Base-by-base conservation (phyloP, 108 stramenopile species). In the Pseudonitzschia multiseries region DNA sequence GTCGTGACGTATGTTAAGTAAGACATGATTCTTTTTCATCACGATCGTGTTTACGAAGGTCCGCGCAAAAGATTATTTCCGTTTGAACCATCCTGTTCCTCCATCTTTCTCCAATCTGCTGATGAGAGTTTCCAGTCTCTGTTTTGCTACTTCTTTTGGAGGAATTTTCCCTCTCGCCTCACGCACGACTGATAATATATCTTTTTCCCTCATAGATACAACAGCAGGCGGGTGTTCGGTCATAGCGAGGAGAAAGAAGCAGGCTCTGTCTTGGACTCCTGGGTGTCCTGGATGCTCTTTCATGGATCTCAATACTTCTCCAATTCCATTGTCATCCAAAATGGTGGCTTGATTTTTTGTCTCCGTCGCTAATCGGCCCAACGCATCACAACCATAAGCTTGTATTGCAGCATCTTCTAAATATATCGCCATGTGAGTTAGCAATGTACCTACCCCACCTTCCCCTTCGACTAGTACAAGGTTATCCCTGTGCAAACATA, bases 401-500 rank as follows among this genome's bases (percentile, higher is more conserved):
- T 71, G 71, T 42, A 71, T 71, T 28, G 71, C 56, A 46, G 71
- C 53, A 60, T 71, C 56, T 22, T 54, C 54, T 24, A 71, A 41
- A 44, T 57, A 71, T 42, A 71, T 57, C 17, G 53, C 59, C 57
- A 71, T 57, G 26, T 54, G 53, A 1, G 56, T 57, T 3, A 71
- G 59, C 41, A 71, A 26, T 14, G 71, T 71, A 17, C 36, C 27
- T 22, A 71, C 59, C 14, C 71, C 71, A 44, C 71, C 71, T 50
- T 78, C 69, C 21, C 54, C 50, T 24, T 61, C 59, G 17, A 78
- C 71, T 1, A 70, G 65, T 43, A 57, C 4, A 67, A 70, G 65
- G 29, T 78, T 78, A n/a, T 78, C 77, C 29, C 60, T 65, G 29
- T 78, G 77, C 72, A 78, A 63, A 56, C 69, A 72, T 20, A 78